phyloP scores from a whole-genome alignment of 2,329 filamentous ascomycete genomes.

The Aureobasidium vineae region DNA sequence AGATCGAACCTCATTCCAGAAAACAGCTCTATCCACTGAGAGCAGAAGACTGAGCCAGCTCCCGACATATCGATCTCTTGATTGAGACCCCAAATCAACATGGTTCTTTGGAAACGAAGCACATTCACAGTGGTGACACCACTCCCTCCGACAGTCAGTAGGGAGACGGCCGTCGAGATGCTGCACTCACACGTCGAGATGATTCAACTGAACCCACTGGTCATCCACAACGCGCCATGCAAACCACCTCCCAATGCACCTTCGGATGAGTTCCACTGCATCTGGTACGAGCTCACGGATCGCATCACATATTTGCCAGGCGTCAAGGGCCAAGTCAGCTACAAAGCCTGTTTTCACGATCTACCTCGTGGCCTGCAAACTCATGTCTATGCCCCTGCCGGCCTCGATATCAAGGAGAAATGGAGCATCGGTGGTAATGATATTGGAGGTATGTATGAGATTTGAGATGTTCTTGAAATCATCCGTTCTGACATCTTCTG shows the following conservation, averaged over 20 bases:
- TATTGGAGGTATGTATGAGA: slow-evolving; percentile 53
- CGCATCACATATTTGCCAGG: slow-evolving; percentile 72
- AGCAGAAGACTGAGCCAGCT: neutral
- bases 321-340: slow-evolving; percentile 66
- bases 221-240: slow-evolving; percentile 68
- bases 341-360: slow-evolving; percentile 78
- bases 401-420: slow-evolving; percentile 72
- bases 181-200: slow-evolving; percentile 77
- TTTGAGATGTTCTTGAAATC: neutral
- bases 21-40: too few species aligned
- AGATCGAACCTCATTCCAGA: too few species aligned
- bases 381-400: slow-evolving; percentile 78
- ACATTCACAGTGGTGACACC: slow-evolving; percentile 77
- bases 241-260: slow-evolving; percentile 64
- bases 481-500: slow-evolving; percentile 40
- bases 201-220: slow-evolving; percentile 84
- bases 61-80: neutral
- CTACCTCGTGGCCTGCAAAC: slow-evolving; percentile 71
- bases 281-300: slow-evolving; percentile 80
- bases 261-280: slow-evolving; percentile 67
- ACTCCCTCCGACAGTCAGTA: slow-evolving; percentile 65
- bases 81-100: neutral
- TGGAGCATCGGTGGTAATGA: slow-evolving; percentile 73
- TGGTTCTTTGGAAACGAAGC: slow-evolving; percentile 64
- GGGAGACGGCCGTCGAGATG: slow-evolving; percentile 69